Conservation (phyloP, 495 filamentous ascomycete genomes). For the Pseudoneurospora amorphoporcata region DNA sequence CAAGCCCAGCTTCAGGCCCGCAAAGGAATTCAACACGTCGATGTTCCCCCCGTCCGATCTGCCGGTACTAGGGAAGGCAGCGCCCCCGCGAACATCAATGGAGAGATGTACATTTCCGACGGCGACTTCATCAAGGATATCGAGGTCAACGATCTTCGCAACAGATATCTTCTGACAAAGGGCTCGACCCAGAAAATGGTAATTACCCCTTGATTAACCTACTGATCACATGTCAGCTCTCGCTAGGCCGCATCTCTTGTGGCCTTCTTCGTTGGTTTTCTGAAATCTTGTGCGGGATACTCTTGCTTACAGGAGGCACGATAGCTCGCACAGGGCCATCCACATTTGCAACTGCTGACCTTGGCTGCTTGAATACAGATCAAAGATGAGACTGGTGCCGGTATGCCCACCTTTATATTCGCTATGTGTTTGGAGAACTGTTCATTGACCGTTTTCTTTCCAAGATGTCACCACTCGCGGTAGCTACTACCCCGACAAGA, state of each 20-base stretch:
- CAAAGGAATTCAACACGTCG: constrained; percentile 87
- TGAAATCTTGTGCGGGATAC: constrained; percentile 46
- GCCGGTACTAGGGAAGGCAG: constrained; percentile 14
- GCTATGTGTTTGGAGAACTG: constrained; percentile 40
- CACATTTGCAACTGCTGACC: constrained; percentile 98
- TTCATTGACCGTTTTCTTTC: constrained; percentile 47
- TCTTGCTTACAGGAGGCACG: constrained; percentile 78
- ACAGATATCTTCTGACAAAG: constrained; percentile 96
- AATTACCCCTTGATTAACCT: constrained; percentile 63
- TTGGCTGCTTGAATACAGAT: constrained; percentile 90
- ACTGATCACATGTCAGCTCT: constrained; percentile 67
- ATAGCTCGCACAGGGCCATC: constrained; percentile 58
- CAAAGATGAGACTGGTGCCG: constrained; percentile 99
- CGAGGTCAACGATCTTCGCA: constrained; percentile 95
- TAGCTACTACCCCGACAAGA: constrained; percentile 93
- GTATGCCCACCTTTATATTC: constrained; percentile 62
- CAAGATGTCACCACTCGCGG: constrained; percentile 99
- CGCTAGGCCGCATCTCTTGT: constrained; percentile 26
- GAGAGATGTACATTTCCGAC: constrained; percentile 86
- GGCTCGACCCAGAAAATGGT: constrained; percentile 98
- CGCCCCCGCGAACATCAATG: constrained; percentile 46
- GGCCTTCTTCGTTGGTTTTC: constrained; percentile 18
- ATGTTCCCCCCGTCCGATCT: constrained; percentile 75
- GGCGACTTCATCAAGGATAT: constrained; percentile 98
- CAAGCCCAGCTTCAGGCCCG: constrained; percentile 87